Evolutionary conservation across 1,284 basidiomycete genomes (phyloP).

Genomic region (Tilletiopsis washingtonensis): DNA sequence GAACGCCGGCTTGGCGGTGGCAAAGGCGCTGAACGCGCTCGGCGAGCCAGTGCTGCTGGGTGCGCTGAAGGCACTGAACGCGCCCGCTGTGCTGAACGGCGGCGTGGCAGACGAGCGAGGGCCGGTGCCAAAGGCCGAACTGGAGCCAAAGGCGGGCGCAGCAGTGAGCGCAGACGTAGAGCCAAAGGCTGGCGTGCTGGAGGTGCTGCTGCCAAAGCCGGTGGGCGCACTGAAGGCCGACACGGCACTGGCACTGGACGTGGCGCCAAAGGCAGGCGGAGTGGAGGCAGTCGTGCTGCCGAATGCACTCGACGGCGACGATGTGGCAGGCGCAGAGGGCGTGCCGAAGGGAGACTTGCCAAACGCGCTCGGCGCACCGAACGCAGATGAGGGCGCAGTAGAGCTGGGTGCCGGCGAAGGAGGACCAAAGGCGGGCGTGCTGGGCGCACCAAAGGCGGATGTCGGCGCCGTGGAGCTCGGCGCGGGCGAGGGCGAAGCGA

Average conservation of each 20-base stretch:
- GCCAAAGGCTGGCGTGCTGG: too few relatives aligned
- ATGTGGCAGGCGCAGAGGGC: slow-evolving; percentile 12
- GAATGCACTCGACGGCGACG: background rate
- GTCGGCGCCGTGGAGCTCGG: background rate
- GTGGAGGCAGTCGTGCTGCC: background rate
- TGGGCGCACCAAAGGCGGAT: background rate
- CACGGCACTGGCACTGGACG: too few relatives aligned
- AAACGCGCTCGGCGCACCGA: background rate
- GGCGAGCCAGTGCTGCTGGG: too few relatives aligned
- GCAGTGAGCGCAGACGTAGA: slow-evolving; percentile 7
- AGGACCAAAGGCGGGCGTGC: slow-evolving; percentile 1
- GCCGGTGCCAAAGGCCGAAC: slow-evolving; percentile 24
- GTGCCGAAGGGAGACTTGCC: background rate
- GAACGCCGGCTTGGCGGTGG: too few relatives aligned
- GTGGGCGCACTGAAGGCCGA: too few relatives aligned
- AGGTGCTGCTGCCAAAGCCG: too few relatives aligned
- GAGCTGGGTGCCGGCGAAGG: background rate
- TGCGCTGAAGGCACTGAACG: too few relatives aligned
- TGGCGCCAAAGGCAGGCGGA: too few relatives aligned
- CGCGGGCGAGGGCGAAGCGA: too few relatives aligned
- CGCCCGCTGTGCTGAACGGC: too few relatives aligned
- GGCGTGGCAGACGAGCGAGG: too few relatives aligned
- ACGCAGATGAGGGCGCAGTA: background rate
- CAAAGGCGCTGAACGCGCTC: too few relatives aligned
- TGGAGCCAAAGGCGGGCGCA: slow-evolving; percentile 13